A percentile compares a stretch with the other conserved stretches of the same genome.
These are phyloP conservation scores for Stagonosporopsis chrysanthemi DNA, from an alignment of 2,329 filamentous ascomycete genomes.

Conservation along the genomic window DNA sequence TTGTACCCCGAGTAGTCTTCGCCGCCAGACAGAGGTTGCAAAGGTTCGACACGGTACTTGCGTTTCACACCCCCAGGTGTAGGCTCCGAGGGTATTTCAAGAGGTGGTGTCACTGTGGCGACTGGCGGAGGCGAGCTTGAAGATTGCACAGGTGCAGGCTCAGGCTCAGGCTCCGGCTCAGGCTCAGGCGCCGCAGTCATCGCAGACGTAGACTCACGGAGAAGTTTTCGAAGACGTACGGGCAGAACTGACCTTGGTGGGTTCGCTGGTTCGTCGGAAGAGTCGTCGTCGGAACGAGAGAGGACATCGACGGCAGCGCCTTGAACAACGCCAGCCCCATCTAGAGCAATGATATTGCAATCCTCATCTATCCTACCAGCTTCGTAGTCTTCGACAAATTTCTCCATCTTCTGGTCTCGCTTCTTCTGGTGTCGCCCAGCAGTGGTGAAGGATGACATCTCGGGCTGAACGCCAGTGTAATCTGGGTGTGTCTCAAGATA, in stretches of 20 bases:
- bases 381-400: constrained; percentile 25
- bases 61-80: not conserved
- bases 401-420: constrained; percentile 21
- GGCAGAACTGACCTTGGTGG: too few relatives aligned
- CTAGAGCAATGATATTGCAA: constrained; percentile 11
- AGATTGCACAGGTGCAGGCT: too few relatives aligned
- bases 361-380: constrained; percentile 31
- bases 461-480: constrained; percentile 9
- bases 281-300: not conserved
- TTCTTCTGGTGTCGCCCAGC: constrained; percentile 20
- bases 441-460: constrained; percentile 16
- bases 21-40: constrained; percentile 7
- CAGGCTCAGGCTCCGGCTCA: too few relatives aligned
- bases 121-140: not conserved
- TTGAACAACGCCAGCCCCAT: not conserved
- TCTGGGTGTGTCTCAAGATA: constrained; percentile 24
- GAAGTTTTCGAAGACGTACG: too few relatives aligned
- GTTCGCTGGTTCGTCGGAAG: not conserved
- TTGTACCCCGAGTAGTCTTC: constrained; percentile 20
- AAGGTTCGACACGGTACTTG: not conserved
- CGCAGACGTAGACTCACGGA: not conserved
- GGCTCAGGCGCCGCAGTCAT: too few relatives aligned
- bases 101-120: not conserved
- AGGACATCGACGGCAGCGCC: not conserved
- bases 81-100: not conserved